Conservation (phyloP, 371 early-diverging fungal genomes). For the Chytridium lagenaria region DNA sequence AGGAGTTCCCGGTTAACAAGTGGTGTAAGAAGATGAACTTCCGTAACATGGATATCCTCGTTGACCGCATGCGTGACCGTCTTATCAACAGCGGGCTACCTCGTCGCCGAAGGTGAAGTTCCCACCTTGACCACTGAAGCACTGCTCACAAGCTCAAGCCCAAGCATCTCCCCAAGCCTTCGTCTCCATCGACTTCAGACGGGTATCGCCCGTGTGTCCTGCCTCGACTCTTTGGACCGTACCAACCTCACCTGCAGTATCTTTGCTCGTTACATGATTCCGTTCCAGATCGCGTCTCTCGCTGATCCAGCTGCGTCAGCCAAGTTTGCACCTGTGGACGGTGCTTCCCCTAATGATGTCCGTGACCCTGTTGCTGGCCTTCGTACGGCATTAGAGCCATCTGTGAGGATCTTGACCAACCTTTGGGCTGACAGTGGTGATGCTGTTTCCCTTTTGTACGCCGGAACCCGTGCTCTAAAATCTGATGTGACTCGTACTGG, state of each 20-base stretch:
- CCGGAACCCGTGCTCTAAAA: slow-evolving; percentile 70
- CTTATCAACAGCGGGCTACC: slow-evolving; percentile 49
- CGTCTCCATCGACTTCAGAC: slow-evolving; percentile 47
- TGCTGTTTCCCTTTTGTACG: slow-evolving; percentile 67
- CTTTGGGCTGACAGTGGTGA: slow-evolving; percentile 74
- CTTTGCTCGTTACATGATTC: slow-evolving; percentile 53
- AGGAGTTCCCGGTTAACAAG: slow-evolving; percentile 57
- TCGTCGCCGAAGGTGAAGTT: slow-evolving; percentile 52
- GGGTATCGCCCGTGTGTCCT: slow-evolving; percentile 65
- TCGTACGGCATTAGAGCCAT: slow-evolving; percentile 35
- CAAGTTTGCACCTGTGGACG: slow-evolving; percentile 32
- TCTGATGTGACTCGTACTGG: slow-evolving; percentile 61
- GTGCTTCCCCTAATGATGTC: slow-evolving; percentile 37
- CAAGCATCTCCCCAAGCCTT: background rate
- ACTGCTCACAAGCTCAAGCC: slow-evolving; percentile 1
- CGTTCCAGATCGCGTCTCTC: slow-evolving; percentile 53
- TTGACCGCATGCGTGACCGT: slow-evolving; percentile 47
- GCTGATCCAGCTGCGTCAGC: slow-evolving; percentile 26
- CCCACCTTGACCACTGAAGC: slow-evolving; percentile 33
- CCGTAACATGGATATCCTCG: slow-evolving; percentile 54
- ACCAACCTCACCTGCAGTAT: slow-evolving; percentile 69
- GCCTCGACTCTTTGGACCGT: slow-evolving; percentile 74
- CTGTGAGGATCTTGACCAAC: slow-evolving; percentile 40
- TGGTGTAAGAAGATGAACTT: slow-evolving; percentile 58
- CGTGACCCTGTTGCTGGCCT: slow-evolving; percentile 39